Percentiles rank a stretch among this genome's conserved stretches.
These are phyloP conservation scores for Lycium ferocissimum DNA, from an alignment of 257 asterid species.

Conservation along the genomic window DNA sequence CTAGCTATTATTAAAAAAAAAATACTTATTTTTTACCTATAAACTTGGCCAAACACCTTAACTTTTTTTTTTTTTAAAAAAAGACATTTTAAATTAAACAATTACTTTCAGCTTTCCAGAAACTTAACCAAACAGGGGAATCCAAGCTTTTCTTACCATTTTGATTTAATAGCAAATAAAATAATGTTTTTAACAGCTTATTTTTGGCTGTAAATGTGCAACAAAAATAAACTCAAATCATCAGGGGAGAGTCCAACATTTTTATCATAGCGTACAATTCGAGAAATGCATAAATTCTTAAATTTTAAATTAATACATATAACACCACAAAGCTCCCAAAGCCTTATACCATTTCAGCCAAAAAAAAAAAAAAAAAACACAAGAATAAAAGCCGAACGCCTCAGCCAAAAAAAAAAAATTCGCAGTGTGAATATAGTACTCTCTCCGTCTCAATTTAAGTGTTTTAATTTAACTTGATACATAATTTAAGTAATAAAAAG, in stretches of 20 bases:
- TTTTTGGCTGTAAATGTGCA: background rate
- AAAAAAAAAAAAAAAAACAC: background rate
- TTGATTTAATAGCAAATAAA: too few species aligned
- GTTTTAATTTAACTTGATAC: too few species aligned
- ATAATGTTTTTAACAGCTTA: background rate
- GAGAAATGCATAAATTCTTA: conserved; percentile 34
- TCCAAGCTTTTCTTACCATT: background rate
- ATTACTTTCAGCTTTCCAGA: background rate
- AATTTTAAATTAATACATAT: conserved; percentile 25
- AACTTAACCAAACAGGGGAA: background rate
- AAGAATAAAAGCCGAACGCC: background rate
- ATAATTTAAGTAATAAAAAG: too few species aligned
- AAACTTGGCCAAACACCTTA: background rate
- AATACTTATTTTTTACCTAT: too few species aligned
- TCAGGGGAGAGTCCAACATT: background rate
- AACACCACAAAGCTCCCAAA: conserved; percentile 25
- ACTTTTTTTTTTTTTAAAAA: too few species aligned
- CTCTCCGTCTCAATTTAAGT: too few species aligned
- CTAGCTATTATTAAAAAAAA: background rate
- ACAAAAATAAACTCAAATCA: too few species aligned
- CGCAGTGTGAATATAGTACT: background rate
- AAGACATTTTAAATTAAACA: too few species aligned
- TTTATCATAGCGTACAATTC: conserved; percentile 42
- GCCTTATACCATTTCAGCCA: conserved; percentile 29
- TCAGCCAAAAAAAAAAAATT: conserved; percentile 33